These are phyloP conservation scores for Talaromyces proteolyticus DNA, from an alignment of 495 filamentous ascomycete species.

Conservation along the genomic window DNA sequence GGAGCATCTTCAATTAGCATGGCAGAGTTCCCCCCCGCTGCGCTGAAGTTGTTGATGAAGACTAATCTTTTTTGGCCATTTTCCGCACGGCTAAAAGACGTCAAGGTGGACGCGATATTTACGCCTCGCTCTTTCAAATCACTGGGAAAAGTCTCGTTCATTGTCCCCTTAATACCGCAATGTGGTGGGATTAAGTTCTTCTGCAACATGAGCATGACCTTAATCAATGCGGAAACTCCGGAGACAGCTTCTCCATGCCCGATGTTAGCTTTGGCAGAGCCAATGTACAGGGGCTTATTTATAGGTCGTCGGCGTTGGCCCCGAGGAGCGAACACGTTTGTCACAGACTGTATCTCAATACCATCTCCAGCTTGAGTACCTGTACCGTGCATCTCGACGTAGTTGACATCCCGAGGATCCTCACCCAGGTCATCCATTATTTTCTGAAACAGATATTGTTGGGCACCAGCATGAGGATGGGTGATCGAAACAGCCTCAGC, in stretches of 20 bases:
- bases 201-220: constrained; percentile 81
- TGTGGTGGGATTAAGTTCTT: constrained; percentile 80
- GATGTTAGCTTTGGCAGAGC: constrained; percentile 81
- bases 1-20: constrained; percentile 34
- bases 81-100: constrained; percentile 8
- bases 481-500: constrained; percentile 74
- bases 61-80: constrained; percentile 16
- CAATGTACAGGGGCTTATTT: constrained; percentile 53
- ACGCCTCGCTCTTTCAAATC: constrained; percentile 56
- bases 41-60: constrained; percentile 33
- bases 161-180: constrained; percentile 73
- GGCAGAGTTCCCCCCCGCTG: constrained; percentile 36
- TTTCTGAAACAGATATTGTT: constrained; percentile 58
- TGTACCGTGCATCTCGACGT: constrained; percentile 84
- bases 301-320: constrained; percentile 37
- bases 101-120: constrained; percentile 14
- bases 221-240: constrained; percentile 74
- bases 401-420: constrained; percentile 67
- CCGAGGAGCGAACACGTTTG: constrained; percentile 75
- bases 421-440: constrained; percentile 65
- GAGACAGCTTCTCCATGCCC: constrained; percentile 88
- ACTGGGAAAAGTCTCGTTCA: constrained; percentile 75
- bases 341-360: constrained; percentile 71
- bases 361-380: constrained; percentile 79
- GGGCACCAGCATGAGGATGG: constrained; percentile 65